These are phyloP conservation scores for Mycena vitilis DNA, from an alignment of 768 basidiomycete species.

Conservation along the genomic window DNA sequence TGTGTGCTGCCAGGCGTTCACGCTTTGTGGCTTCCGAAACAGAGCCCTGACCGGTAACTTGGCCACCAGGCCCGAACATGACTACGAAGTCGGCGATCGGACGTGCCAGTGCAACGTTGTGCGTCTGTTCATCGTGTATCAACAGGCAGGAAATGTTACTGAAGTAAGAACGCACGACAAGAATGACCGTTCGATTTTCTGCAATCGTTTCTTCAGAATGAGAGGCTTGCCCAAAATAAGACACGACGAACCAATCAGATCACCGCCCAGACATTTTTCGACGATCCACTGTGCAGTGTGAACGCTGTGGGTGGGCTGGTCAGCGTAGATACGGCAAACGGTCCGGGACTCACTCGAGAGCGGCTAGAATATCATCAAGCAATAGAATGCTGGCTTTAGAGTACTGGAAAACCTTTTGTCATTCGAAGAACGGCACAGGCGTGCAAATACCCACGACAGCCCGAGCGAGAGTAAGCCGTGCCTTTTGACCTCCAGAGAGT, in stretches of 20 bases:
- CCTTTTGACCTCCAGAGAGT: conserved; percentile 54
- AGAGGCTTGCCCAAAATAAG: background rate
- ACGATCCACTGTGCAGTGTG: conserved; percentile 65
- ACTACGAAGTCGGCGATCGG: conserved; percentile 60
- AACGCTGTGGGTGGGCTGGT: conserved; percentile 38
- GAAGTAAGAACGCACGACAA: conserved; percentile 52
- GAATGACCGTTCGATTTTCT: conserved; percentile 52
- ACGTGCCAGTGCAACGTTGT: conserved; percentile 57
- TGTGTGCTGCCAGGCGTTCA: too few relatives aligned
- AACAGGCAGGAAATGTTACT: background rate
- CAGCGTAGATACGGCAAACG: conserved; percentile 24
- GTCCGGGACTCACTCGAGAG: conserved; percentile 47
- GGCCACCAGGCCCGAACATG: conserved; percentile 54
- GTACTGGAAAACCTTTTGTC: conserved; percentile 42
- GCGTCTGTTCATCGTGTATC: conserved; percentile 48
- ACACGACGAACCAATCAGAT: conserved; percentile 45
- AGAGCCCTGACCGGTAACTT: conserved; percentile 54
- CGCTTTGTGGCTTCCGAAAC: conserved; percentile 47
- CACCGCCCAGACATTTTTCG: conserved; percentile 58
- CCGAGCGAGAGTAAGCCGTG: conserved; percentile 58
- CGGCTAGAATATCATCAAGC: conserved; percentile 79
- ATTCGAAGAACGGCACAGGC: conserved; percentile 42
- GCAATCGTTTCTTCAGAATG: background rate
- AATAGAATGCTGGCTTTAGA: conserved; percentile 70
- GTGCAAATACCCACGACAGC: conserved; percentile 42